Evolutionary conservation across 441 rosid species (phyloP), one percentile per base, ranked within the genome.

Genomic region (Syzygium malaccense): DNA sequence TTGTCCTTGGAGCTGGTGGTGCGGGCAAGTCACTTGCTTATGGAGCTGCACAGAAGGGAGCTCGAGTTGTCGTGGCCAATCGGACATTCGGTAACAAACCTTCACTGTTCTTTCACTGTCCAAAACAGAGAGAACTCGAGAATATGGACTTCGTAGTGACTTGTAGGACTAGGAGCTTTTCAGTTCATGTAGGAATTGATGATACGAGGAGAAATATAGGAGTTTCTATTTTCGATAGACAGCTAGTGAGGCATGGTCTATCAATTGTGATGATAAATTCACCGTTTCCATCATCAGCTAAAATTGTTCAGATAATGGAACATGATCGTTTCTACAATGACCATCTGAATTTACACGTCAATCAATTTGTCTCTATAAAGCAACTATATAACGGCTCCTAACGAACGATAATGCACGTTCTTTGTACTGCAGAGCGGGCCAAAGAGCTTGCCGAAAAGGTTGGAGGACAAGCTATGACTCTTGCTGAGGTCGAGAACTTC

Each of bases 1-100:
- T 85, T 7, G 87, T 85, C 48, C 87, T 85, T 0, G 87, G 87
- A 55, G 87, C 87, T 26, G 87, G 87, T 53, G 87, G 87, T 28
- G 87, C 87, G 2, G 87, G 87, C 48, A 85, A 85, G 64, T 85
- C 87, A 12, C 87, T 85, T 0, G 87, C 87, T 55, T 85, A 85
- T 30, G 87, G 87, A 85, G 87, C 87, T 85, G 87, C 87, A 55
- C 87, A 85, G 87, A 85, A 85, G 87, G 87, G 87, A 85, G 87
- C 87, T 58, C 87, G 87, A 30, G 87, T 85, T 1, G 87, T 85
- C 30, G 87, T 85, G 30, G 87, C 87, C 48, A 85, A 85, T 10
- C 49, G 87, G 48, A 85, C 87, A 85, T 85, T 85, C 17, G 87
- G 87, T 85, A 85, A 45, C n/a, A 33, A 19, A 56, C 49, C 87